These are phyloP conservation scores for Amphirosellinia nigrospora DNA, from an alignment of 495 filamentous ascomycete species.

Conservation along the genomic window DNA sequence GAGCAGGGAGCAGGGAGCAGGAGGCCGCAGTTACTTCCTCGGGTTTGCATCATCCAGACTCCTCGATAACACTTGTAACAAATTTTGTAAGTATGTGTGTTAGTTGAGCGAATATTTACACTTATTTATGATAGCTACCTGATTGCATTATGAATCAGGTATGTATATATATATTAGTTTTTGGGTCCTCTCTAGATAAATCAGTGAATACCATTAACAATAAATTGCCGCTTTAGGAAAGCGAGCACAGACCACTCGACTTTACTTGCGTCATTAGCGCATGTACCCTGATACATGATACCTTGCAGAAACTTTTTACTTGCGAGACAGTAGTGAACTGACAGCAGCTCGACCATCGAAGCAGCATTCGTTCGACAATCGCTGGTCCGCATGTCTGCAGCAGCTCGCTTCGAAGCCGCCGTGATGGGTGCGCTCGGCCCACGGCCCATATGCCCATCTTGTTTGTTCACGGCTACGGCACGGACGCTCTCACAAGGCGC, in stretches of 20 bases:
- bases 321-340: background rate
- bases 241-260: background rate
- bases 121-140: background rate
- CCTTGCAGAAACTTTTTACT: too few relatives aligned
- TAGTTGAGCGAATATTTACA: background rate
- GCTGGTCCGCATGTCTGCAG: background rate
- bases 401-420: background rate
- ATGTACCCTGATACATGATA: background rate
- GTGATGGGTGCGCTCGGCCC: conserved; percentile 33
- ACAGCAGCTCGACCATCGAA: background rate
- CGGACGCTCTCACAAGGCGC: conserved; percentile 17
- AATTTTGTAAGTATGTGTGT: background rate
- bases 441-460: conserved; percentile 40
- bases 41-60: background rate
- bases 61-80: background rate
- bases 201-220: background rate
- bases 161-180: too few relatives aligned
- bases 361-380: background rate
- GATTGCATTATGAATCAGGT: background rate
- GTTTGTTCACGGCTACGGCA: conserved; percentile 30
- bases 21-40: background rate
- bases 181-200: background rate
- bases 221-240: conserved; percentile 14
- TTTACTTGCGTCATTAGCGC: conserved; percentile 18
- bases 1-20: too few relatives aligned